These are phyloP conservation scores for Mycena venus DNA, from an alignment of 768 basidiomycete genomes.

Conservation along the genomic window DNA sequence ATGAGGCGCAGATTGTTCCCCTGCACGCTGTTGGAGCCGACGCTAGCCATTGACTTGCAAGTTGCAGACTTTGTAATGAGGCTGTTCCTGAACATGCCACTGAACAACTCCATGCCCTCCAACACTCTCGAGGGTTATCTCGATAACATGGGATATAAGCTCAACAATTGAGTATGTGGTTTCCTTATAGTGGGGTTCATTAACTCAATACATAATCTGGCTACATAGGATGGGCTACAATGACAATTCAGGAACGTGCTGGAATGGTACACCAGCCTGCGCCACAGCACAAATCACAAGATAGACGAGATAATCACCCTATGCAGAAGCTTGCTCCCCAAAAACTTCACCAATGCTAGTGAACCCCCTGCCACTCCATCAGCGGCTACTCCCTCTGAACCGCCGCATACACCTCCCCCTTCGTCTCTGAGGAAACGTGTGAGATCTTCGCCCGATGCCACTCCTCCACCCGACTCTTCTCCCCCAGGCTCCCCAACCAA, in stretches of 20 bases:
- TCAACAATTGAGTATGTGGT: neutral
- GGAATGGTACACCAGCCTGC: slow-evolving; percentile 41
- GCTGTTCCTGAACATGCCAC: slow-evolving; percentile 42
- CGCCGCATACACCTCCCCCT: neutral
- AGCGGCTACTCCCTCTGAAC: neutral
- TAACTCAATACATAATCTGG: no score
- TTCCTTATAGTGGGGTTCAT: neutral
- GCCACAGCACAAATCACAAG: slow-evolving; percentile 3
- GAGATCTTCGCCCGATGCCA: neutral
- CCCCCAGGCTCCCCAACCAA: neutral
- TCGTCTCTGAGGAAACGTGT: neutral
- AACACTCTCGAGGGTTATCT: slow-evolving; percentile 42
- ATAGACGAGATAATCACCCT: neutral
- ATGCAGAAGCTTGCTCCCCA: neutral
- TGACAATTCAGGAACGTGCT: slow-evolving; percentile 41
- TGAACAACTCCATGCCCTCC: slow-evolving; percentile 44
- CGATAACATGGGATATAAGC: slow-evolving; percentile 10
- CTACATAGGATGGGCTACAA: slow-evolving; percentile 37
- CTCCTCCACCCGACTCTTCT: neutral
- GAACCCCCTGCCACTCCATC: neutral
- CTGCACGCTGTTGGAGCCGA: slow-evolving; percentile 43
- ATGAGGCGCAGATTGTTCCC: slow-evolving; percentile 42
- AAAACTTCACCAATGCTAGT: neutral
- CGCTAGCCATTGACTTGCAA: slow-evolving; percentile 47
- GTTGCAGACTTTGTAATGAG: slow-evolving; percentile 43